These are phyloP conservation scores for Ilyonectria sp. DNA, from an alignment of 2,329 filamentous ascomycete species.

Conservation along the genomic window DNA sequence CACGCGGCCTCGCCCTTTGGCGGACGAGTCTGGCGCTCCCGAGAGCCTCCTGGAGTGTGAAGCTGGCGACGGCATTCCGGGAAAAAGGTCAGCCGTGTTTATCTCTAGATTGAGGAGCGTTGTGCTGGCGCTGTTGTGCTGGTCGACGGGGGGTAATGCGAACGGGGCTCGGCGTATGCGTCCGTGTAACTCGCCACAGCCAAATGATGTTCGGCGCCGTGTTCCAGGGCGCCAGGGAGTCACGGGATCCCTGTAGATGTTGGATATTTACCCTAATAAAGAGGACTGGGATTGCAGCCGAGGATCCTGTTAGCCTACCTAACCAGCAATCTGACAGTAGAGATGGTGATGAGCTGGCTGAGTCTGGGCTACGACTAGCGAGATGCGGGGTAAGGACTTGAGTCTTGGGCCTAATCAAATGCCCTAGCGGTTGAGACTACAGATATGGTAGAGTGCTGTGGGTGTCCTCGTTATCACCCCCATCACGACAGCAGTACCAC, in stretches of 20 bases:
- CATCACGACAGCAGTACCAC: too few species aligned
- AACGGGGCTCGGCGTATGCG: not conserved
- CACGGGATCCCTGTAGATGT: not conserved
- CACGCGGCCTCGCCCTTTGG: slow-evolving; percentile 38
- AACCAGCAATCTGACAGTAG: too few species aligned
- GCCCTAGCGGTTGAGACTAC: not conserved
- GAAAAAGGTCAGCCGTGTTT: not conserved
- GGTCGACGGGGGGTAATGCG: not conserved
- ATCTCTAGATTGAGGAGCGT: not conserved
- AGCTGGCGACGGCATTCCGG: slow-evolving; percentile 39
- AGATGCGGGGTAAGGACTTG: slow-evolving; percentile 31
- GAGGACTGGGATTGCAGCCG: too few species aligned
- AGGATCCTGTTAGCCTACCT: too few species aligned
- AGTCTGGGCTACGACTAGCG: slow-evolving; percentile 14
- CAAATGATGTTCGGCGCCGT: not conserved
- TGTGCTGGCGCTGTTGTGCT: not conserved
- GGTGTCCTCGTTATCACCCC: not conserved
- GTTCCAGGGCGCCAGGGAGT: not conserved
- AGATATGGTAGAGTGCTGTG: not conserved
- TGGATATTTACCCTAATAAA: too few species aligned
- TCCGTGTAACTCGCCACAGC: not conserved
- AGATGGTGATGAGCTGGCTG: too few species aligned
- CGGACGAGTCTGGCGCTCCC: slow-evolving; percentile 21
- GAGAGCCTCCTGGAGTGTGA: slow-evolving; percentile 38
- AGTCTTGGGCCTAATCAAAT: slow-evolving; percentile 2